These are phyloP conservation scores for Zygnema cylindricum DNA, from an alignment of 139 green algal genomes.

Conservation along the genomic window DNA sequence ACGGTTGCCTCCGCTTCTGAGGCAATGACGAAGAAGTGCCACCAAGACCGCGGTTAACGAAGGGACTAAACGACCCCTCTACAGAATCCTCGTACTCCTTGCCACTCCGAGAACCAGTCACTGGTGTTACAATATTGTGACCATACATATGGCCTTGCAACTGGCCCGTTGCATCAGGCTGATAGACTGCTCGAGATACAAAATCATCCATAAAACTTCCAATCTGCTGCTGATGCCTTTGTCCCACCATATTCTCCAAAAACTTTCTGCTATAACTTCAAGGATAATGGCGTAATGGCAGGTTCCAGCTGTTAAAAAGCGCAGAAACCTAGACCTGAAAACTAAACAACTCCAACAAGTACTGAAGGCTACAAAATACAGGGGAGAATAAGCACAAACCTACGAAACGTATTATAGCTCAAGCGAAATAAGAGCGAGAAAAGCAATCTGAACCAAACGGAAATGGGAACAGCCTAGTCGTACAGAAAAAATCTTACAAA, in stretches of 20 bases:
- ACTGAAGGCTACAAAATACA: not conserved
- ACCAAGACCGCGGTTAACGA: not conserved
- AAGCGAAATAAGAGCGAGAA: too few relatives aligned
- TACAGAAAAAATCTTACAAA: too few relatives aligned
- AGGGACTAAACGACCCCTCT: not conserved
- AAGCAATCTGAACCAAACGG: too few relatives aligned
- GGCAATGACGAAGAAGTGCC: not conserved
- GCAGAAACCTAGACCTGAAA: conserved; percentile 1
- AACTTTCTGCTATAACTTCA: not conserved
- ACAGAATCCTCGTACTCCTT: not conserved
- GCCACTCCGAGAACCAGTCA: not conserved
- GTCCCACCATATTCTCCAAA: not conserved
- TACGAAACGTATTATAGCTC: not conserved
- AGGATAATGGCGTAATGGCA: not conserved
- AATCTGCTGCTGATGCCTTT: not conserved
- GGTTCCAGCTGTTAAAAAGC: not conserved
- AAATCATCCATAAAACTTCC: not conserved
- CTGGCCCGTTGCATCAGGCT: not conserved
- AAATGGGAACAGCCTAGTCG: too few relatives aligned
- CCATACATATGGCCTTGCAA: not conserved
- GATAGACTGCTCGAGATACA: not conserved
- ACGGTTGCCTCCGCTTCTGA: not conserved
- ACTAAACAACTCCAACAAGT: too few relatives aligned
- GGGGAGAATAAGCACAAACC: not conserved
- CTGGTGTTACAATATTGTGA: not conserved